Percentiles rank a stretch among this genome's conserved stretches.
Conservation (phyloP, 305 asterid species). For the Fraxinus floribunda region DNA sequence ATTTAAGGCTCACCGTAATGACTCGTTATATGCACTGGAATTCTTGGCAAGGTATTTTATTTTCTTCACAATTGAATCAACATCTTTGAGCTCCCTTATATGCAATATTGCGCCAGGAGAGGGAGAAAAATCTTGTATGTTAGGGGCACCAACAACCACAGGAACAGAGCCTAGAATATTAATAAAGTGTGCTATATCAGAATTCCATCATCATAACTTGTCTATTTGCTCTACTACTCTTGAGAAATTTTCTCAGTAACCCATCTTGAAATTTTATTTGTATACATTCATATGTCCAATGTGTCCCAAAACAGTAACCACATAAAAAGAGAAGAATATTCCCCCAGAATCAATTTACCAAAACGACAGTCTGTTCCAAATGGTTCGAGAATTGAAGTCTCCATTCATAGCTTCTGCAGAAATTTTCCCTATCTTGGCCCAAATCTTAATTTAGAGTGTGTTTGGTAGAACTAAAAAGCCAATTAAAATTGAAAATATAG, state of each 20-base stretch:
- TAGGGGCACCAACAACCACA: slow-evolving; percentile 92
- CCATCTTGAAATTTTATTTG: not conserved
- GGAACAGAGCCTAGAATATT: slow-evolving; percentile 71
- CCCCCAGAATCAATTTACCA: not conserved
- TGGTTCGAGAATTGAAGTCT: not conserved
- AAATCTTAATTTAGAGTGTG: not conserved
- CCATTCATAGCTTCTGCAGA: not conserved
- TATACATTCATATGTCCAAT: not conserved
- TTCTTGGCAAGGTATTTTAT: slow-evolving; percentile 80
- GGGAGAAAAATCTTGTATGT: slow-evolving; percentile 89
- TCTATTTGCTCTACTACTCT: not conserved
- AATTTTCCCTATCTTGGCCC: not conserved
- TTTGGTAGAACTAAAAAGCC: no score
- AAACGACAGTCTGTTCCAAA: not conserved
- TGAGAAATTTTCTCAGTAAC: not conserved
- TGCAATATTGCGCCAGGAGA: slow-evolving; percentile 66
- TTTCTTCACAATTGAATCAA: slow-evolving; percentile 61
- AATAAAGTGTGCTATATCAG: slow-evolving; percentile 15
- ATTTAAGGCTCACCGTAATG: slow-evolving; percentile 58
- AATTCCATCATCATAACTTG: slow-evolving; percentile 21
- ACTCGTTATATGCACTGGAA: slow-evolving; percentile 62
- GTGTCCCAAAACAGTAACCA: not conserved
- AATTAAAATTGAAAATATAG: no score
- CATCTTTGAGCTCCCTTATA: slow-evolving; percentile 67
- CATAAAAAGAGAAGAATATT: not conserved